Conservation (phyloP, 148 eudicot genomes). For the Euryodendron excelsum region DNA sequence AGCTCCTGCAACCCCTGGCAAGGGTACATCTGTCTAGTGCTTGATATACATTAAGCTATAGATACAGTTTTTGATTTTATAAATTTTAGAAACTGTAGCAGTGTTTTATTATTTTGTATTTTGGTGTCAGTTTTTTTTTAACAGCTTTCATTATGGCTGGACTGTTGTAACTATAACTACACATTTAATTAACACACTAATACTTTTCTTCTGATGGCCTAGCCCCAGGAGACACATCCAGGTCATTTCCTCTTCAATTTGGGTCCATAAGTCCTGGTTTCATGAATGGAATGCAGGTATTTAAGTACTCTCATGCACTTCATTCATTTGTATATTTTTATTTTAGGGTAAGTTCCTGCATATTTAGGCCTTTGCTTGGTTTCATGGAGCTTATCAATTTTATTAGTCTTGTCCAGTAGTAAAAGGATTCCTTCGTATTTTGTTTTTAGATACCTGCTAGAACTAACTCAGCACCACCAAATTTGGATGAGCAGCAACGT, state of each 20-base stretch:
- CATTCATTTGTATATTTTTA: no score
- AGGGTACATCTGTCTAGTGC: conserved; percentile 37
- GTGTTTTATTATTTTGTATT: not conserved
- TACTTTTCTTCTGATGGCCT: conserved; percentile 14
- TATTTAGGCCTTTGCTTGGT: not conserved
- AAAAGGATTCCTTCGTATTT: not conserved
- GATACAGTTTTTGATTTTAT: not conserved
- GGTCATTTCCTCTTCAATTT: conserved; percentile 67
- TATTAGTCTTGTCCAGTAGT: not conserved
- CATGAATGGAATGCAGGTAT: conserved; percentile 78
- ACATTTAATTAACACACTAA: not conserved
- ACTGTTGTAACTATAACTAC: not conserved
- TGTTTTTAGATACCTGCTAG: conserved; percentile 70
- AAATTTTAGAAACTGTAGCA: not conserved
- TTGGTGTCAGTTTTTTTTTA: not conserved
- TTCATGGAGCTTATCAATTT: not conserved
- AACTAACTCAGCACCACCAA: conserved; percentile 88
- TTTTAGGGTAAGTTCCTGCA: not conserved
- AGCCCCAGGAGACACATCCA: conserved; percentile 51
- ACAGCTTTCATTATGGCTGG: not conserved
- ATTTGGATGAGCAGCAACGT: conserved; percentile 71
- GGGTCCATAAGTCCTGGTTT: conserved; percentile 75
- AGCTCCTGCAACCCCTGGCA: conserved; percentile 49
- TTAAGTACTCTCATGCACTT: not conserved
- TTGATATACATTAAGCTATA: not conserved